Percentiles rank a stretch among this genome's conserved stretches.
Evolutionary conservation across 768 basidiomycete genomes (phyloP).

Genomic region (Tricholoma sp.): DNA sequence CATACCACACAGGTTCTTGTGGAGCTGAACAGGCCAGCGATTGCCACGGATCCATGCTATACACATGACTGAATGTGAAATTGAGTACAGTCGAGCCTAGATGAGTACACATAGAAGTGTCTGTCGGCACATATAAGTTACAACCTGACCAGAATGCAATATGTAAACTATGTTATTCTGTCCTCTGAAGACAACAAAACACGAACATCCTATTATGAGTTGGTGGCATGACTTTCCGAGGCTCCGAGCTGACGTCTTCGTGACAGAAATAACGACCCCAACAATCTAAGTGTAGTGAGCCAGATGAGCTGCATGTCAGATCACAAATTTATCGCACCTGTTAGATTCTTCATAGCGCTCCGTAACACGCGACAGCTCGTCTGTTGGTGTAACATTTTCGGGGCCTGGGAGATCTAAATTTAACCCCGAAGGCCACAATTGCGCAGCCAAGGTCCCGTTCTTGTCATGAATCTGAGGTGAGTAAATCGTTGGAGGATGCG

Average conservation of each 20-base stretch:
- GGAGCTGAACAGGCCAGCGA: background rate
- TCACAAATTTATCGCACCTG: conserved; percentile 34
- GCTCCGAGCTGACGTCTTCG: conserved; percentile 39
- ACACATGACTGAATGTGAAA: background rate
- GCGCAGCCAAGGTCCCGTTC: background rate
- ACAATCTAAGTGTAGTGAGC: conserved; percentile 34
- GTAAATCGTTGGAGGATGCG: background rate
- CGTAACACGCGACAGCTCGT: conserved; percentile 44
- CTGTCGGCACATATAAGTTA: no score
- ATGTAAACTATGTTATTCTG: background rate
- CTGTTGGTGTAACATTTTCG: background rate
- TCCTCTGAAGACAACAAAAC: background rate
- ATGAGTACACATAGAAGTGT: background rate
- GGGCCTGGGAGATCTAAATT: background rate
- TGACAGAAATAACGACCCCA: conserved; percentile 63
- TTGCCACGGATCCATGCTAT: background rate
- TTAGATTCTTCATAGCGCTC: conserved; percentile 64
- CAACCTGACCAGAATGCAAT: background rate
- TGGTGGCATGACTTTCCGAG: background rate
- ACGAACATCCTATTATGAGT: background rate
- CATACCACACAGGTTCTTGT: background rate
- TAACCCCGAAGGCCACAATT: background rate
- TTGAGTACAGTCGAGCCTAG: background rate
- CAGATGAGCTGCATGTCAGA: conserved; percentile 1
- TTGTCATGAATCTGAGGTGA: background rate